Evolutionary conservation across 2,329 filamentous ascomycete genomes (phyloP).

Genomic region (Beauveria scarabaeidicola): DNA sequence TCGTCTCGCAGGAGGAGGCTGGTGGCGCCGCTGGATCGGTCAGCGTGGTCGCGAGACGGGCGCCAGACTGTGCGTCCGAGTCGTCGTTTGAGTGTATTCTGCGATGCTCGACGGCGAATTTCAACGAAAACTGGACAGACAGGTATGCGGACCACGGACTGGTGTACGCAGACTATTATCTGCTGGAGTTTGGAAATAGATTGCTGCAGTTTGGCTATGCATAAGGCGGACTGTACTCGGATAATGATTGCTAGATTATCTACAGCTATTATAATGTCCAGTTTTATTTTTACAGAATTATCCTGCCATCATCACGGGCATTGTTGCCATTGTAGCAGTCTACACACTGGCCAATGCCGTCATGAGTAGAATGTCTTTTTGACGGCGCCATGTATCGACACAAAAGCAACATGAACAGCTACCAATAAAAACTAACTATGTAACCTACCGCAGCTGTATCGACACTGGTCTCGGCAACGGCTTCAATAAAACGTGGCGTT

Average conservation of each 20-base stretch:
- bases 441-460: not conserved
- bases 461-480: not conserved
- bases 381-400: no score
- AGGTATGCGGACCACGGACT: constrained; percentile 30
- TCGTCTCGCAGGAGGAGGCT: not conserved
- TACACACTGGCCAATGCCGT: no score
- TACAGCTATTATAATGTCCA: no score
- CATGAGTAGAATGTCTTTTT: no score
- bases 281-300: no score
- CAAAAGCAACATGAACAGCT: no score
- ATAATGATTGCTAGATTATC: not conserved
- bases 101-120: constrained; percentile 26
- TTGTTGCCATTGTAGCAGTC: no score
- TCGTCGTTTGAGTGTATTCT: constrained; percentile 23
- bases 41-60: not conserved
- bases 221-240: not conserved
- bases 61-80: not conserved
- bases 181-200: constrained; percentile 39
- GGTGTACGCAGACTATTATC: constrained; percentile 42
- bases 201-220: constrained; percentile 28
- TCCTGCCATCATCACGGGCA: no score
- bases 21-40: not conserved
- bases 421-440: no score
- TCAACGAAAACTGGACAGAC: constrained; percentile 22
- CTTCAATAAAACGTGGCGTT: not conserved